phyloP scores from a whole-genome alignment of 2,329 filamentous ascomycete genomes.

The Cladosporium sp. region DNA sequence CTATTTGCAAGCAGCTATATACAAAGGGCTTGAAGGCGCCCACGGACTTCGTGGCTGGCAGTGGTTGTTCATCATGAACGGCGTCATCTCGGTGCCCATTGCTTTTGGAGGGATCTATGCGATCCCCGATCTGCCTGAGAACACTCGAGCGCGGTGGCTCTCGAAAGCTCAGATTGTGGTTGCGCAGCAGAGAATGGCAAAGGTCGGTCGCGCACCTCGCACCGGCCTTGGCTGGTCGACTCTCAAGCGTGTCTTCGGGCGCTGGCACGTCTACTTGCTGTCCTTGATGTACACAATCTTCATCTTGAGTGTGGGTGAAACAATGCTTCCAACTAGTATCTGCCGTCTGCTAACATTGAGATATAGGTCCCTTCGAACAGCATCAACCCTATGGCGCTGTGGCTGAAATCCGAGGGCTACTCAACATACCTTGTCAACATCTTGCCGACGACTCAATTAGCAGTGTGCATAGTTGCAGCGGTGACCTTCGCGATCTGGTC shows the following conservation, averaged over 20 bases:
- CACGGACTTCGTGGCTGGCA: conserved; percentile 53
- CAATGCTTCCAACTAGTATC: conserved; percentile 19
- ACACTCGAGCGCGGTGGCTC: conserved; percentile 50
- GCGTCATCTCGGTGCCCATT: conserved; percentile 55
- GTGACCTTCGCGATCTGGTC: conserved; percentile 67
- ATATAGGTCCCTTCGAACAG: conserved; percentile 9
- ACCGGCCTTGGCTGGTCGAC: conserved; percentile 43
- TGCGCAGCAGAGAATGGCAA: conserved; percentile 50
- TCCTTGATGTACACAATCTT: conserved; percentile 61
- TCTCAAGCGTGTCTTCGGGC: conserved; percentile 59
- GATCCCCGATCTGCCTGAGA: conserved; percentile 54
- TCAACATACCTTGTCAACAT: conserved; percentile 58
- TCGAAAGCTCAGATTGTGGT: conserved; percentile 37
- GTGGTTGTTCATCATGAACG: conserved; percentile 54
- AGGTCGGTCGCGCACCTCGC: conserved; percentile 51
- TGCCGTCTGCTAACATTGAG: neutral
- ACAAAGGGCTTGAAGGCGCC: conserved; percentile 44
- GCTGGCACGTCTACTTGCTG: conserved; percentile 65
- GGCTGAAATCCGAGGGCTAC: conserved; percentile 47
- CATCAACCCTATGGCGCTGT: conserved; percentile 35
- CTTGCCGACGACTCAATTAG: conserved; percentile 52
- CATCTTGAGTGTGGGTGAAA: conserved; percentile 56
- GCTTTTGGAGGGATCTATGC: conserved; percentile 52
- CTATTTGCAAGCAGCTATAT: conserved; percentile 57
- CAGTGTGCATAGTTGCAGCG: conserved; percentile 59